These are phyloP conservation scores for Zygotorulaspora mrakii DNA, from an alignment of 1,139 yeast species.

Conservation along the genomic window DNA sequence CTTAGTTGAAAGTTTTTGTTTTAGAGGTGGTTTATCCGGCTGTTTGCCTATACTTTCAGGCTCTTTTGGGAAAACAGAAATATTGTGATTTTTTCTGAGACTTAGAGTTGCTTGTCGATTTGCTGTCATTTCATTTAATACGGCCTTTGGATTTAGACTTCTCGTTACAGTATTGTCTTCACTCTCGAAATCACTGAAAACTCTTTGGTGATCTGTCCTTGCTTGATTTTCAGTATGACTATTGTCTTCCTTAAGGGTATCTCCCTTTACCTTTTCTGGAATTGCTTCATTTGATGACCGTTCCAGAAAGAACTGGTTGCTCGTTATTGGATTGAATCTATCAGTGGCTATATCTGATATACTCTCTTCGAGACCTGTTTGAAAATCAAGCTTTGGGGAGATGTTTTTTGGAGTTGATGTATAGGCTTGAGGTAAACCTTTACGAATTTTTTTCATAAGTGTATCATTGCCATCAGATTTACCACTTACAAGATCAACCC, in stretches of 20 bases:
- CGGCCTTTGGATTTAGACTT: background rate
- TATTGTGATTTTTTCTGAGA: slow-evolving; percentile 6
- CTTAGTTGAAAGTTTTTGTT: slow-evolving; percentile 2
- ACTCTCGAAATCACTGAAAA: slow-evolving; percentile 1
- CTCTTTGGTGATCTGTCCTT: slow-evolving; percentile 2
- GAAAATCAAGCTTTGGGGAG: slow-evolving; percentile 10
- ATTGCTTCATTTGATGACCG: slow-evolving; percentile 4
- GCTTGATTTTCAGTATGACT: background rate
- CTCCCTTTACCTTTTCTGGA: slow-evolving; percentile 1
- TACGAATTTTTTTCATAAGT: slow-evolving; percentile 27
- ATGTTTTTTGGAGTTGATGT: slow-evolving; percentile 10
- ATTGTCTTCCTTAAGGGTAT: background rate
- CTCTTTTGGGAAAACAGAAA: background rate
- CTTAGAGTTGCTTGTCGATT: background rate
- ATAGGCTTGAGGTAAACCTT: slow-evolving; percentile 19
- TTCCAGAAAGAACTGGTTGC: slow-evolving; percentile 17
- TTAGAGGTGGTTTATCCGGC: slow-evolving; percentile 1
- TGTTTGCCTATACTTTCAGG: background rate
- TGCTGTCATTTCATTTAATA: no score
- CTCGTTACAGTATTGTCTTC: slow-evolving; percentile 1
- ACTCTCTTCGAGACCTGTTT: slow-evolving; percentile 14
- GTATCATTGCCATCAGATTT: slow-evolving; percentile 31
- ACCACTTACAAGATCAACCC: slow-evolving; percentile 29
- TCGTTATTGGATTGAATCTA: slow-evolving; percentile 20
- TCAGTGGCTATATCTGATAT: slow-evolving; percentile 16